Conservation (phyloP, 768 basidiomycete species). For the Hygrophoropsis aurantiaca region DNA sequence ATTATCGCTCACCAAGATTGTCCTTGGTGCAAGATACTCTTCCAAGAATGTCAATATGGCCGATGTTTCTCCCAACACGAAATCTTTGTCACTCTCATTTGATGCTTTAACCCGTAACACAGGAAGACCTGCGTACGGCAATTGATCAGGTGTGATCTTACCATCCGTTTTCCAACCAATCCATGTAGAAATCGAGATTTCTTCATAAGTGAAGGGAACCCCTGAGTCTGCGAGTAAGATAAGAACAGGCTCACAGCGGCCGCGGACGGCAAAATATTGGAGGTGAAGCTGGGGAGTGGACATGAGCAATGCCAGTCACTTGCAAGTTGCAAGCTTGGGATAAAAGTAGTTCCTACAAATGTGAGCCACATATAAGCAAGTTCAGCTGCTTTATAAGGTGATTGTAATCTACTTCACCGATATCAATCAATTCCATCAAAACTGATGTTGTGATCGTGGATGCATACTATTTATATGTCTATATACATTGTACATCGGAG, state of each 20-base stretch:
- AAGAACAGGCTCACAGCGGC: conserved; percentile 24
- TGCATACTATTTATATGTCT: too few relatives aligned
- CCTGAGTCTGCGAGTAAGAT: conserved; percentile 25
- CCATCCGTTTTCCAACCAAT: conserved; percentile 11
- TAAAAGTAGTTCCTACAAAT: too few relatives aligned
- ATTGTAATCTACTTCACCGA: too few relatives aligned
- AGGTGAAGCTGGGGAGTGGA: conserved; percentile 15
- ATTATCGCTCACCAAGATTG: conserved; percentile 12
- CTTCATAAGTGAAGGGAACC: conserved; percentile 17
- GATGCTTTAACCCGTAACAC: conserved; percentile 18
- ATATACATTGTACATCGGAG: too few relatives aligned
- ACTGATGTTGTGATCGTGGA: too few relatives aligned
- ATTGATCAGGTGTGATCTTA: conserved; percentile 14
- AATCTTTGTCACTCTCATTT: conserved; percentile 4
- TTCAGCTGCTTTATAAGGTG: too few relatives aligned
- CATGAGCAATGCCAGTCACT: too few relatives aligned
- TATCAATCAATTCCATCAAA: too few relatives aligned
- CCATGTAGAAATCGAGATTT: conserved; percentile 16
- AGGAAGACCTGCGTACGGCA: conserved; percentile 23
- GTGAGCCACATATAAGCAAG: too few relatives aligned
- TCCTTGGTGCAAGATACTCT: conserved; percentile 14
- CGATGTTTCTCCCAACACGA: conserved; percentile 22
- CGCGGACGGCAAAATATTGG: conserved; percentile 21
- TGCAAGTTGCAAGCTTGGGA: too few relatives aligned
- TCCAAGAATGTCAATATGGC: conserved; percentile 24